Base-by-base conservation (phyloP, 2,329 filamentous ascomycete genomes). In the Nemania diffusa region DNA sequence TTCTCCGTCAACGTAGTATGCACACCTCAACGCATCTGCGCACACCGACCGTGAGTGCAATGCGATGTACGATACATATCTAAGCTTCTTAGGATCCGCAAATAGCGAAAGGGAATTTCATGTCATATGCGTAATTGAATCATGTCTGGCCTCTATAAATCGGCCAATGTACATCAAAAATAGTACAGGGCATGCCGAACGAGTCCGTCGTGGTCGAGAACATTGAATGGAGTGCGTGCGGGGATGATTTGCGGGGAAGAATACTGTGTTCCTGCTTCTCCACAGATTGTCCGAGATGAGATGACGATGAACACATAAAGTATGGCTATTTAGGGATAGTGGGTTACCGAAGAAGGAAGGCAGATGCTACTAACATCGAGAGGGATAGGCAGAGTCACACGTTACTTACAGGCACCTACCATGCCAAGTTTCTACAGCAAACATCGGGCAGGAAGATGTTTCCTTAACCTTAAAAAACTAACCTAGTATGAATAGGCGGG, bases 231-330 rank as follows among this genome's bases (percentile, higher is more conserved):
- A 40, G 17, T 7, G 48, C 20, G 5, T 58, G 53, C 55, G 55
- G 62, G 53, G 62, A 44, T 53, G 8, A 46, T 58, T n/a, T 58
- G 56, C 37, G 62, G 62, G 37, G 62, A 55, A 27, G 57, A 29
- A 53, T 13, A 7, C 26, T 13, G n/a, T 24, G 44, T 57, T 51
- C 52, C 44, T 57, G 20, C 8, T 57, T 57, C 53, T 63, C 55
- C 50, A 27, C 44, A 61, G 57, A 42, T 55, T 44, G 9, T 22
- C 57, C 26, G 26, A 44, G 46, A 34, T 65, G 46, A 24, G 17
- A 13, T 51, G 59, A 48, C 17, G 37, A 17, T 37, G 15, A 52
- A 34, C 17, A 26, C 46, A 48, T 22, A 42, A 53, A 48, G 56
- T 34, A 27, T 57, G 52, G 29, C 46, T 24, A 58, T 61, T 55